phyloP scores from a whole-genome alignment of 2,329 filamentous ascomycete genomes.

The Arthroderma sp. region DNA sequence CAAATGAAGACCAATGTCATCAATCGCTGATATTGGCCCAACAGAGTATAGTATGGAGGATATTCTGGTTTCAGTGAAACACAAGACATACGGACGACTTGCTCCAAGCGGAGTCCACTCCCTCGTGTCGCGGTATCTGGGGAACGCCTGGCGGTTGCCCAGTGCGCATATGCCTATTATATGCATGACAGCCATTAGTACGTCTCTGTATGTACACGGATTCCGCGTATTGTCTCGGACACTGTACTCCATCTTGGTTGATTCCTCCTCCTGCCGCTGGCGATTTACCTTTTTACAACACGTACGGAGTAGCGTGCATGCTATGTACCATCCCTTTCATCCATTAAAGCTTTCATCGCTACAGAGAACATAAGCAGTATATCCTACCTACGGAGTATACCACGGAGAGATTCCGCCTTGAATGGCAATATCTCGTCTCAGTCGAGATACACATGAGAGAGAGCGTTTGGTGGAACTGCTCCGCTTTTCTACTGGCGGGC shows the following conservation, averaged over 20 bases:
- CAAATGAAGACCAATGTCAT: background rate
- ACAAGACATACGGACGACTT: background rate
- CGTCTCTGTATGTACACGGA: background rate
- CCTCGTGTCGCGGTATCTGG: background rate
- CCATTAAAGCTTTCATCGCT: background rate
- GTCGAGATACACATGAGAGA: background rate
- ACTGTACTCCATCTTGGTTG: background rate
- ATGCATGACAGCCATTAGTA: background rate
- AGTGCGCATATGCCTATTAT: background rate
- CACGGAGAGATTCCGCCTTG: background rate
- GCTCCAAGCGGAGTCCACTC: too few relatives aligned
- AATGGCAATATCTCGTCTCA: background rate
- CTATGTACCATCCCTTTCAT: background rate
- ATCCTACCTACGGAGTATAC: background rate
- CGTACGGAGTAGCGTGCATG: background rate
- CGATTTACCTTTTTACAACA: background rate
- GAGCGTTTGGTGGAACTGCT: background rate
- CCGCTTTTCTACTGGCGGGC: slow-evolving; percentile 3
- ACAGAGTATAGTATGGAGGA: background rate
- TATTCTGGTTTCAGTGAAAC: background rate
- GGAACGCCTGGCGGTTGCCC: background rate
- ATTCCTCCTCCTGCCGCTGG: background rate
- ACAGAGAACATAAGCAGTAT: background rate
- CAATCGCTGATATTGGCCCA: background rate
- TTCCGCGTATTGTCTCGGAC: background rate